Base-by-base conservation (phyloP, 1,284 basidiomycete species). In the Flammula alnicola region DNA sequence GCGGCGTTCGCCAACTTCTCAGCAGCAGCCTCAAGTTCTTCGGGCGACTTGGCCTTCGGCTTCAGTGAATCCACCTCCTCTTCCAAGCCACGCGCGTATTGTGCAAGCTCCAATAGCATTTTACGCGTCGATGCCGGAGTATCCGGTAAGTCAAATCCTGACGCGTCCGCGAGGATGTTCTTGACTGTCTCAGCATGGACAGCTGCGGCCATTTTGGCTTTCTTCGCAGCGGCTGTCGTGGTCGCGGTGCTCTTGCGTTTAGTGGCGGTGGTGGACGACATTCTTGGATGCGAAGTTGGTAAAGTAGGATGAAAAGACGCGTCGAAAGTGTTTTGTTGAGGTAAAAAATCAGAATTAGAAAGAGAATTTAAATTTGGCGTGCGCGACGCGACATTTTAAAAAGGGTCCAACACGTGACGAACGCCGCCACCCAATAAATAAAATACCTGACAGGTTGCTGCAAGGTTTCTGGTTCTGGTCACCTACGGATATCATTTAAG, bases 31-130 rank as follows among this genome's bases (percentile, higher is more conserved):
- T 64, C 60, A 17, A 83, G 55, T 44, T 81, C 67, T 16, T 70
- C 70, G 1, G 59, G 52, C 0, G 71, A 69, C 66, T 74, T 76
- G 27, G 57, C 54, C 55, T 75, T 70, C 7, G 73, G 70, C 51
- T 66, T 69, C 23, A 58, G 51, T 0, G 58, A 49, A 12, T 59
- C 60, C 39, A 63, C 45, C 38, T 70, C 61, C 16, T 62, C 64
- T 52, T 82, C 78, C 16, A 83, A 64, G 49, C 63, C 60, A 26
- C 69, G 70, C 26, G 71, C 74, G 55, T 82, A 81, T 44, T 67
- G 59, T 0, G 78, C 78, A 27, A 83, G 67, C 16, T 70, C 54
- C 12, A 40, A 4, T 10, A 40, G 25, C 2, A 6, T 40, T 10
- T 5, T 14, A 5, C 38, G 38, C 12, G 16, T 17, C 22, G 9